These are phyloP conservation scores for Batrachochytrium dendrobatidis DNA, from an alignment of 371 early-diverging fungal species.

Conservation along the genomic window DNA sequence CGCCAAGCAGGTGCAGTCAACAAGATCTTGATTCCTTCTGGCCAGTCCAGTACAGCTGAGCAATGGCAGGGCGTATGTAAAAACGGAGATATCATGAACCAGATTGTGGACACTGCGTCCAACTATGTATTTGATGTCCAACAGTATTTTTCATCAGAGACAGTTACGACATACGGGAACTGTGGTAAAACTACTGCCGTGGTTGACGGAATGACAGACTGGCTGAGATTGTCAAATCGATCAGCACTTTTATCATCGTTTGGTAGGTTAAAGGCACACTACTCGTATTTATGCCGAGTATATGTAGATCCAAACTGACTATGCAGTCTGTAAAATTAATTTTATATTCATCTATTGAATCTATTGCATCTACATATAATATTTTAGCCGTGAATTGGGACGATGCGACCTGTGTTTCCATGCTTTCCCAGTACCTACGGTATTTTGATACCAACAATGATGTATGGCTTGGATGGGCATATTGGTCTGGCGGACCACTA, in stretches of 20 bases:
- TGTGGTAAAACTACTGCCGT: not conserved
- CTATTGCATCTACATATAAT: too few relatives aligned
- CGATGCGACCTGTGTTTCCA: not conserved
- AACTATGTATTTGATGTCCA: not conserved
- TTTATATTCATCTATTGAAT: too few relatives aligned
- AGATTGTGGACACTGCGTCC: not conserved
- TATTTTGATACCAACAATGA: not conserved
- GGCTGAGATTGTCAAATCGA: not conserved
- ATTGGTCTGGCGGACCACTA: not conserved
- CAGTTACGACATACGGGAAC: not conserved
- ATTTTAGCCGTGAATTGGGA: not conserved
- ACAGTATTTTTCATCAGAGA: not conserved
- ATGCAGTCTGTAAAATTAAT: too few relatives aligned
- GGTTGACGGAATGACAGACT: not conserved
- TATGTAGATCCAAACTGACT: too few relatives aligned
- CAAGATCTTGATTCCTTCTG: not conserved
- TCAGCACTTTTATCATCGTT: not conserved
- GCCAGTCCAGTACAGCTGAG: not conserved
- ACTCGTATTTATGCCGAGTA: too few relatives aligned
- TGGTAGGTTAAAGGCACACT: not conserved
- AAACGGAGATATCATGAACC: not conserved
- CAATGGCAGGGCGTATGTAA: not conserved
- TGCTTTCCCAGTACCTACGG: not conserved
- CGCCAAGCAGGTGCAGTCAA: not conserved
- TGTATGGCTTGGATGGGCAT: conserved; percentile 1